phyloP scores from a whole-genome alignment of 2,329 filamentous ascomycete genomes.

The Xylariaceae sp. region DNA sequence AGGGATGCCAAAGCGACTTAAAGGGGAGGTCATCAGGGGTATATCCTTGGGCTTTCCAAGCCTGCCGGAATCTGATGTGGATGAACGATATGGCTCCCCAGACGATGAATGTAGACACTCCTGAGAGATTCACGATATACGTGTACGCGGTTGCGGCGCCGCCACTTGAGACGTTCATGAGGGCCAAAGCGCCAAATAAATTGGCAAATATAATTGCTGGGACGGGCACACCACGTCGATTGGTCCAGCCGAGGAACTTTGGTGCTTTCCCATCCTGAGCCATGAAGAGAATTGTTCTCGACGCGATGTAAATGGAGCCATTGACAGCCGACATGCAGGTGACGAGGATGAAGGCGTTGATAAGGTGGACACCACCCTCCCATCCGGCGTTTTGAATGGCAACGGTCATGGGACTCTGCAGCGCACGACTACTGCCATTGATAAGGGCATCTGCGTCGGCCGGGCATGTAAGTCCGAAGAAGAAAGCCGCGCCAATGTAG shows the following conservation, averaged over 20 bases:
- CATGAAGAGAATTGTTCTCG: constrained; percentile 70
- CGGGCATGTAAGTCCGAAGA: constrained; percentile 69
- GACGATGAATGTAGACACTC: constrained; percentile 66
- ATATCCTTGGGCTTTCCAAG: constrained; percentile 56
- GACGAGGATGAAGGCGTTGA: constrained; percentile 72
- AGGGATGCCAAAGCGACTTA: constrained; percentile 50
- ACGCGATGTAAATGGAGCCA: constrained; percentile 71
- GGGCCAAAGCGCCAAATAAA: constrained; percentile 62
- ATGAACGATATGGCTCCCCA: constrained; percentile 67
- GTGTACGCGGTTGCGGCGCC: constrained; percentile 59
- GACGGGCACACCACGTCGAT: constrained; percentile 55
- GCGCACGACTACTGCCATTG: constrained; percentile 54
- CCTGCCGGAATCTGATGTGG: constrained; percentile 65
- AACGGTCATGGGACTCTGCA: constrained; percentile 69
- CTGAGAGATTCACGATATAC: constrained; percentile 66
- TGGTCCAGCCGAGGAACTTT: constrained; percentile 61
- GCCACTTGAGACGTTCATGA: constrained; percentile 64
- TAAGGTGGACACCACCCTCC: constrained; percentile 66
- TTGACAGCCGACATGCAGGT: constrained; percentile 70
- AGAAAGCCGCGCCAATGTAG: constrained; percentile 66
- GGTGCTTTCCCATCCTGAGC: constrained; percentile 69
- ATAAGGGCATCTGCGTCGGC: constrained; percentile 61
- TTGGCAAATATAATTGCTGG: constrained; percentile 64
- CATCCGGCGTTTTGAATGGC: constrained; percentile 70
- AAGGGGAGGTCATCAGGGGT: constrained; percentile 51